Evolutionary conservation across 257 asterid species (phyloP).

Genomic region (Echites panduratus): DNA sequence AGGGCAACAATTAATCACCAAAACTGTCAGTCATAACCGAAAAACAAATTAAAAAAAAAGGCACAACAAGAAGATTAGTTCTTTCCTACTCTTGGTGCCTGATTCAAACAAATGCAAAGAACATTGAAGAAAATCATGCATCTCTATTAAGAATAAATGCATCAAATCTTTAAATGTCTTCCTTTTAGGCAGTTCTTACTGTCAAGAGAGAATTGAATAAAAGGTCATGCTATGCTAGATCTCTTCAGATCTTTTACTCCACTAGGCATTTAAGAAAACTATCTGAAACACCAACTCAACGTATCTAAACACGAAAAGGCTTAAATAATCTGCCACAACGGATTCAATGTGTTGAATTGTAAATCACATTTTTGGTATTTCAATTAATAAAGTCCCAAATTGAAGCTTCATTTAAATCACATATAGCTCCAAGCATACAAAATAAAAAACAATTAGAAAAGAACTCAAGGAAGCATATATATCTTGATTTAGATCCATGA

Average conservation of each 20-base stretch:
- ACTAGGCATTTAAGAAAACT: background rate
- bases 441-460: no score
- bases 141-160: background rate
- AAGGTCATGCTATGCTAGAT: background rate
- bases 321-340: background rate
- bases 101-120: background rate
- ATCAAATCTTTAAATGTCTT: slow-evolving; percentile 6
- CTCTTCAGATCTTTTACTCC: background rate
- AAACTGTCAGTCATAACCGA: background rate
- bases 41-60: background rate
- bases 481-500: background rate
- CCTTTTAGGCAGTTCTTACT: background rate
- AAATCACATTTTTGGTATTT: background rate
- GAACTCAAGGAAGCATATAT: background rate
- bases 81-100: background rate
- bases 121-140: background rate
- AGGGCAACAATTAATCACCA: background rate
- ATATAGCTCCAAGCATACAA: background rate
- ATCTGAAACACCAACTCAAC: background rate
- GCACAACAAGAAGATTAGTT: background rate
- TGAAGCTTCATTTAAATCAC: background rate
- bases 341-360: background rate
- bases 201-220: background rate
- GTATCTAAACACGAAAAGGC: background rate
- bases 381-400: background rate